These are phyloP conservation scores for Abrus precatorius DNA, from an alignment of 306 rosid genomes.

Conservation along the genomic window DNA sequence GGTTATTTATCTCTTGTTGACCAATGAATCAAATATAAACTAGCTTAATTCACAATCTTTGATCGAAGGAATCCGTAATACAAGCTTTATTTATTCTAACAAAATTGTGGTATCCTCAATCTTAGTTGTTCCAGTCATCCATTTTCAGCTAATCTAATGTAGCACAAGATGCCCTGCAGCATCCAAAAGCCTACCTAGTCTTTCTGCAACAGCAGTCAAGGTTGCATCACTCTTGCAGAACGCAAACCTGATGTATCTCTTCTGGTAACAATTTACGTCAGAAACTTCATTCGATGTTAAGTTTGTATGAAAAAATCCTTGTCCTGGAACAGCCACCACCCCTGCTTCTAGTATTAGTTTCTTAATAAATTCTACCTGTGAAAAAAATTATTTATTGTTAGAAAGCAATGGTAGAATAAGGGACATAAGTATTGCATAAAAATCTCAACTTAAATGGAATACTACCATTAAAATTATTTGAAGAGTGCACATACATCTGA, in stretches of 20 bases:
- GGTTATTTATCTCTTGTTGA: not conserved
- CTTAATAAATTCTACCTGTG: conserved; percentile 80
- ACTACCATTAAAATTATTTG: not conserved
- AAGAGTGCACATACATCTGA: conserved; percentile 69
- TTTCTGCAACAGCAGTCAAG: conserved; percentile 68
- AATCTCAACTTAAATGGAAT: conserved; percentile 14
- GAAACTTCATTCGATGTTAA: conserved; percentile 50
- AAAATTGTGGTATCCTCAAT: conserved; percentile 1
- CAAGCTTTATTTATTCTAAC: conserved; percentile 18
- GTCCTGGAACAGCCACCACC: conserved; percentile 92
- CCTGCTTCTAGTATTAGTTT: conserved; percentile 74
- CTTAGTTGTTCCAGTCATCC: not conserved
- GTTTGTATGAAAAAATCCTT: conserved; percentile 71
- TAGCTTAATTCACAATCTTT: not conserved
- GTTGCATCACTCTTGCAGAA: conserved; percentile 84
- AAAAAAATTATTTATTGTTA: conserved; percentile 12
- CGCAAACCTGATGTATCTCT: conserved; percentile 84
- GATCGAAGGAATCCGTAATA: not conserved
- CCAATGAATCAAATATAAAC: not conserved
- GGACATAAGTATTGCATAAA: not conserved
- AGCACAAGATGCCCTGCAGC: conserved; percentile 50
- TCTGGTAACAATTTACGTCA: conserved; percentile 48
- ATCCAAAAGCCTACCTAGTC: conserved; percentile 58
- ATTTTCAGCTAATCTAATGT: conserved; percentile 30
- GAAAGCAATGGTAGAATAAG: conserved; percentile 23